Evolutionary conservation across 2,329 filamentous ascomycete genomes (phyloP), one percentile per base, ranked within the genome.

Genomic region (Macrophomina pseudophaseolina): DNA sequence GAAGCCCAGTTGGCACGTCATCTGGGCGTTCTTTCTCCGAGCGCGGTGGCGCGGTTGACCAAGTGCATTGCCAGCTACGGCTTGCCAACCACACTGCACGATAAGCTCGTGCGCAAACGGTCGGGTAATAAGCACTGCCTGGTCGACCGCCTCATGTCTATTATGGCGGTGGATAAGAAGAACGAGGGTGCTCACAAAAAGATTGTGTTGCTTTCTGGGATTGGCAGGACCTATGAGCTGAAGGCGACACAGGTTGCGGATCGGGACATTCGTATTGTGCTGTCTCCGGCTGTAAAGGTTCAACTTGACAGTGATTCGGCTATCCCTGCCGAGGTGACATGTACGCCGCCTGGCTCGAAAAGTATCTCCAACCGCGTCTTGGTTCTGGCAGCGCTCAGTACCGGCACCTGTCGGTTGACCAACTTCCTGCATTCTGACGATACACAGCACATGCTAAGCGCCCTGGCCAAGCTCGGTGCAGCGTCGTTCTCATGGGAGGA

Each of bases 111-210:
- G 52, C 86, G 90, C 49, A 92, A 90, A 73, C 82, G 95, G 69
- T 94, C 93, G 4, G 94, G 93, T 1, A 91, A 91, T 63, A 97
- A 97, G 80, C 85, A 88, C 70, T 99, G 95, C 76, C 90, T 91
- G 0, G 92, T 97, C 2, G 92, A 97, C 72, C 86, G 91, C 40
- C 80, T 98, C 60, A 85, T 99, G 66, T 86, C 90, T 71, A 97
- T 97, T 76, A 99, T 99, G 95, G 93, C 91, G 0, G 90, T 99
- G 8, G 95, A 99, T 81, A 99, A 99, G 86, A 99, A 99, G 84
- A 99, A 99, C 71, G 91, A 97, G 51, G 95, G 95, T 1, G 87
- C 87, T 67, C 93, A 94, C 79, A 99, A 99, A 85, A 98, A 97
- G 81, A 91, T 99, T 69, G 94, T 97, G 6, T 86, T 99, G 7